Evolutionary conservation across 768 basidiomycete genomes (phyloP).

Genomic region (Hydnomerulius pinastri): DNA sequence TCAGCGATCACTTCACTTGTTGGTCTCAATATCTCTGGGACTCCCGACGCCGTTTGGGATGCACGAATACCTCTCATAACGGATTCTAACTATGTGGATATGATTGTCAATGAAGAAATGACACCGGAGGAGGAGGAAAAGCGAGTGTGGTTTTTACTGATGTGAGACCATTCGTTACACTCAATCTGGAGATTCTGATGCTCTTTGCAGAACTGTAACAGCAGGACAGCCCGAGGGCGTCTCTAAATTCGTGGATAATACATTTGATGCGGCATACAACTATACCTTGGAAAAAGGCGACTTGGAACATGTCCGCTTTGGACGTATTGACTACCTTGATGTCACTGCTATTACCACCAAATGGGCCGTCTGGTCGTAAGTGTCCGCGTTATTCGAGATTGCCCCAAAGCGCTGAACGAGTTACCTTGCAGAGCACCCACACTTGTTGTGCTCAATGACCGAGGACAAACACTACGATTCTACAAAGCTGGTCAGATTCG

Average conservation of each 20-base stretch:
- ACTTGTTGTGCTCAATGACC: slow-evolving; percentile 67
- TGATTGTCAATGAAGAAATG: slow-evolving; percentile 71
- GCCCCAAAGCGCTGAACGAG: neutral
- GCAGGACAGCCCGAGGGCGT: slow-evolving; percentile 59
- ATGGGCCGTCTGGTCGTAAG: slow-evolving; percentile 85
- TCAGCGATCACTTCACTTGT: slow-evolving; percentile 52
- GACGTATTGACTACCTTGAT: slow-evolving; percentile 84
- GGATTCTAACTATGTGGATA: slow-evolving; percentile 74
- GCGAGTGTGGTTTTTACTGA: slow-evolving; percentile 75
- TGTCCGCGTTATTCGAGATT: slow-evolving; percentile 14
- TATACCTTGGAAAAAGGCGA: slow-evolving; percentile 57
- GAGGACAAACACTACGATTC: slow-evolving; percentile 82
- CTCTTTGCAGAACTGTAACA: slow-evolving; percentile 54
- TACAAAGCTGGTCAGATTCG: slow-evolving; percentile 65
- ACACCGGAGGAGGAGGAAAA: slow-evolving; percentile 63
- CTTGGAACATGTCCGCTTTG: slow-evolving; percentile 75
- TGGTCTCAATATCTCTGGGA: slow-evolving; percentile 75
- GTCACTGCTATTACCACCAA: slow-evolving; percentile 83
- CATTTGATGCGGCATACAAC: slow-evolving; percentile 78
- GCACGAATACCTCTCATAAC: slow-evolving; percentile 75
- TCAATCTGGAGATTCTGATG: neutral
- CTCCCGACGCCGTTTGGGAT: slow-evolving; percentile 56
- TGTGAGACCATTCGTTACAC: slow-evolving; percentile 50
- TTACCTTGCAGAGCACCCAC: slow-evolving; percentile 67
- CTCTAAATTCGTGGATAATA: slow-evolving; percentile 68